Percentiles rank a stretch among this genome's conserved stretches.
Evolutionary conservation across 257 asterid species (phyloP).

Genomic region (Solanum tarapatanum): DNA sequence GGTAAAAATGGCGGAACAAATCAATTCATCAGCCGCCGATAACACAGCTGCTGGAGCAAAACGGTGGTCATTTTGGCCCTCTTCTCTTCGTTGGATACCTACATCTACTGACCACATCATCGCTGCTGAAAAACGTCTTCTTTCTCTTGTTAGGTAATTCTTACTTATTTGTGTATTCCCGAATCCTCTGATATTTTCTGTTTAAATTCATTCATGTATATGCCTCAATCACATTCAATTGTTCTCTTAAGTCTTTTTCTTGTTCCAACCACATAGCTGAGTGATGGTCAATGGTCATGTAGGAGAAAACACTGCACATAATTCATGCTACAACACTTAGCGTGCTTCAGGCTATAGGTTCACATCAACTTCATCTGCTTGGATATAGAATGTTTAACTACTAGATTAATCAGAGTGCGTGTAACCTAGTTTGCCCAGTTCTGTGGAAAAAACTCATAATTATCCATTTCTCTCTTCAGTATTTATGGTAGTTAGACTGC

Average conservation of each 20-base stretch:
- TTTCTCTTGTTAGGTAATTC: conserved; percentile 48
- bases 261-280: background rate
- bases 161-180: background rate
- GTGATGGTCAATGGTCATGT: background rate
- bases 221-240: background rate
- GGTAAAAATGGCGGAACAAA: conserved; percentile 55
- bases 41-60: conserved; percentile 6
- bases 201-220: background rate
- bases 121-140: conserved; percentile 82
- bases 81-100: conserved; percentile 76
- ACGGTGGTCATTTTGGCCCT: conserved; percentile 53
- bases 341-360: background rate
- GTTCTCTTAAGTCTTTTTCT: background rate
- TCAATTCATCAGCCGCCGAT: conserved; percentile 21
- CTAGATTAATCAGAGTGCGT: background rate
- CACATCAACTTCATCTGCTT: background rate
- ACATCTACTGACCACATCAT: conserved; percentile 88
- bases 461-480: background rate
- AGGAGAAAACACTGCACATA: background rate
- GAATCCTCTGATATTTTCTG: background rate
- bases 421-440: background rate
- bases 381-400: background rate
- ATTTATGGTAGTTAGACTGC: background rate
- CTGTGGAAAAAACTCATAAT: background rate
- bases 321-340: background rate